Conservation (phyloP, 2,329 filamentous ascomycete genomes). For the Aspergillus clavatus region DNA sequence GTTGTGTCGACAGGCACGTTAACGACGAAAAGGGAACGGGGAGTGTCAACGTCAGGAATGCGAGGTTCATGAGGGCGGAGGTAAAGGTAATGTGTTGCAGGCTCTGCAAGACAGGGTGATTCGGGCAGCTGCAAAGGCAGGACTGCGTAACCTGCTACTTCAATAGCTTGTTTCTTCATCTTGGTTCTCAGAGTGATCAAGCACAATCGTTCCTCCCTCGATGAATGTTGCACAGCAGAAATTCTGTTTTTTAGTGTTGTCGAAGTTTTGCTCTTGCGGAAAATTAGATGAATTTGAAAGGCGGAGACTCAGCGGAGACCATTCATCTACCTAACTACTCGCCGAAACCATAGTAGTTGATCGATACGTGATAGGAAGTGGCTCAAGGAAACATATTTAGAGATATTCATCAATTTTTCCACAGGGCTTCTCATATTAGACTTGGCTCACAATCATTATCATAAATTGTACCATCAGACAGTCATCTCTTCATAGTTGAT, state of each 20-base stretch:
- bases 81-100: conserved; percentile 77
- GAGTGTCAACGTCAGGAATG: conserved; percentile 66
- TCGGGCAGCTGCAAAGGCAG: conserved; percentile 65
- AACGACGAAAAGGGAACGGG: conserved; percentile 80
- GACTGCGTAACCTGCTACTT: conserved; percentile 60
- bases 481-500: not conserved
- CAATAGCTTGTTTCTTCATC: conserved; percentile 35
- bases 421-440: not conserved
- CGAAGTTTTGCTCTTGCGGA: conserved; percentile 9
- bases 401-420: not conserved
- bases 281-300: conserved; percentile 14
- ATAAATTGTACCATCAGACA: not conserved
- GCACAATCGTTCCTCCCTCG: not conserved
- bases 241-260: not conserved
- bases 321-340: not conserved
- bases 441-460: not conserved
- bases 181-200: conserved; percentile 7
- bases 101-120: conserved; percentile 56
- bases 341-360: too few species aligned
- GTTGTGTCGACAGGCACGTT: conserved; percentile 85
- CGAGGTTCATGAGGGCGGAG: conserved; percentile 78
- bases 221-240: not conserved
- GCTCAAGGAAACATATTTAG: not conserved
- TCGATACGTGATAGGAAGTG: not conserved
- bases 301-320: conserved; percentile 10